Percentiles rank a stretch among this genome's conserved stretches.
Evolutionary conservation across 2,329 filamentous ascomycete species (phyloP).

Genomic region (Epichloe elymi): DNA sequence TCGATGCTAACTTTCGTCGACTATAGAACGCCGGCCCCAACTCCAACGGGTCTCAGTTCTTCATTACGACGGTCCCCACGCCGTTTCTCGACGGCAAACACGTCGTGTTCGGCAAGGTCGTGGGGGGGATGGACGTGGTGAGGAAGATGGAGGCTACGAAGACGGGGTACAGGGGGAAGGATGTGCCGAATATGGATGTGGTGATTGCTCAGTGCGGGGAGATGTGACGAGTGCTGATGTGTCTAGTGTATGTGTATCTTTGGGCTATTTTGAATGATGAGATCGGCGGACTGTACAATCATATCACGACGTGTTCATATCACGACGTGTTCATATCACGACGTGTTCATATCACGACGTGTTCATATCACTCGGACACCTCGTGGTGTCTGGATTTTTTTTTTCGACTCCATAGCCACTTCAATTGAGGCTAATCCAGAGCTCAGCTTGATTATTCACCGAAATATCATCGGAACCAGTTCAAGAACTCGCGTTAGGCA

Average conservation of each 20-base stretch:
- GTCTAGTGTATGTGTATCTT: neutral
- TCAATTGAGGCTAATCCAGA: too few relatives aligned
- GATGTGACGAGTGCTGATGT: slow-evolving; percentile 55
- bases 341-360: too few relatives aligned
- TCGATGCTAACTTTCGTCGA: neutral
- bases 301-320: too few relatives aligned
- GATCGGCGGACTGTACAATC: too few relatives aligned
- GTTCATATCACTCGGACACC: too few relatives aligned
- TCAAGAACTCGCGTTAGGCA: too few relatives aligned
- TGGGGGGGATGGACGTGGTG: slow-evolving; percentile 82
- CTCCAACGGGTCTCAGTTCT: slow-evolving; percentile 93
- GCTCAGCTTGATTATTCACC: too few relatives aligned
- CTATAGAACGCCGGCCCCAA: slow-evolving; percentile 74
- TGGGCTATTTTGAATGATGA: neutral
- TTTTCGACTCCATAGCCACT: too few relatives aligned
- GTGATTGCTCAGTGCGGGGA: slow-evolving; percentile 80
- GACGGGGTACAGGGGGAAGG: slow-evolving; percentile 58
- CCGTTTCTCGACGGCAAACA: slow-evolving; percentile 88
- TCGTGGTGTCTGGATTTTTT: too few relatives aligned
- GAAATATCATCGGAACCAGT: too few relatives aligned
- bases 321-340: too few relatives aligned
- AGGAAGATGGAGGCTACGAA: slow-evolving; percentile 86
- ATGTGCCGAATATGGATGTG: slow-evolving; percentile 76
- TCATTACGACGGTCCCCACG: slow-evolving; percentile 81
- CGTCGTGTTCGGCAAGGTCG: slow-evolving; percentile 85